Evolutionary conservation across 1,139 yeast genomes (phyloP).

Genomic region (Taiozyma onychis): DNA sequence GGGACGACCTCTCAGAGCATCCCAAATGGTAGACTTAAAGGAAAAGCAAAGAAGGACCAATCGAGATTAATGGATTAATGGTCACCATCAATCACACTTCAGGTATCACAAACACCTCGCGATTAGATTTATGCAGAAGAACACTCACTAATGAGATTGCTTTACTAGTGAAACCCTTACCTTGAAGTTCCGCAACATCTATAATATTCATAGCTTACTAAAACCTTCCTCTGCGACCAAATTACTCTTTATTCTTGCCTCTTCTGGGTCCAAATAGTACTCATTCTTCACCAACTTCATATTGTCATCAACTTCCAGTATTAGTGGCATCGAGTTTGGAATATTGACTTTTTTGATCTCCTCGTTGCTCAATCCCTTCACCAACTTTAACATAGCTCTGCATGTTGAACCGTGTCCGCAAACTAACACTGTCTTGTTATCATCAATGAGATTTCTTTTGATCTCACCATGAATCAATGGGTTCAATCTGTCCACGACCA

Average conservation of each 20-base stretch:
- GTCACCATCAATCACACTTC: neutral
- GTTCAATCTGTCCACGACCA: conserved; percentile 56
- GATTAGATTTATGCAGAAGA: neutral
- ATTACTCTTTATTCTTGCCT: conserved; percentile 58
- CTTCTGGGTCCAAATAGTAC: conserved; percentile 64
- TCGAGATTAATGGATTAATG: neutral
- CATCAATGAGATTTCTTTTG: conserved; percentile 30
- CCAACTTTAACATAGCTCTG: conserved; percentile 56
- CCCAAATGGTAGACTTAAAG: neutral
- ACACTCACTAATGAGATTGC: neutral
- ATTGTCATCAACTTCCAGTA: conserved; percentile 45
- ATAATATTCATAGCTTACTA: conserved; percentile 2
- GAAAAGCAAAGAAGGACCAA: neutral
- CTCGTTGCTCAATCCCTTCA: conserved; percentile 52
- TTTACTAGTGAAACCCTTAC: no score
- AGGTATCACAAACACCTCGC: neutral
- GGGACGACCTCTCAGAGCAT: neutral
- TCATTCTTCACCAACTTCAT: conserved; percentile 40
- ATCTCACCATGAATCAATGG: conserved; percentile 49
- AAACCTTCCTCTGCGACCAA: conserved; percentile 58
- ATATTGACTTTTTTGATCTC: conserved; percentile 63
- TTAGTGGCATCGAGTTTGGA: conserved; percentile 74
- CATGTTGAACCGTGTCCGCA: conserved; percentile 79
- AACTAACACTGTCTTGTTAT: conserved; percentile 43
- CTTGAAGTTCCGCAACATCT: neutral